phyloP scores from a whole-genome alignment of 2,329 filamentous ascomycete species.

The Trichoderma oligosporum region DNA sequence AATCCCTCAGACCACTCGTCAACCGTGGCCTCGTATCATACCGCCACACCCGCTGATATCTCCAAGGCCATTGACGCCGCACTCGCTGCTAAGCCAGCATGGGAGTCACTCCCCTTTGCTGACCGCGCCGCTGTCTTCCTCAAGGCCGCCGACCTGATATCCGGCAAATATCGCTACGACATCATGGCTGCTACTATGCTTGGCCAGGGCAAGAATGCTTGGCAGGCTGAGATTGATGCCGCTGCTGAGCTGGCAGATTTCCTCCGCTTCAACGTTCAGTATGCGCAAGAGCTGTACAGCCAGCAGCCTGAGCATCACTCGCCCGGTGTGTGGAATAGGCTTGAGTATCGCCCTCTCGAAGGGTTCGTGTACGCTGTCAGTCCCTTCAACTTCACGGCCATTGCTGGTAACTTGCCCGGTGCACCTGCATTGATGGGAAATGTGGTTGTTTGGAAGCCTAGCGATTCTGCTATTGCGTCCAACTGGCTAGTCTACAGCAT shows the following conservation, averaged over 20 bases:
- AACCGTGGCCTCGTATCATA: constrained; percentile 78
- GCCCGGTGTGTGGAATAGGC: constrained; percentile 83
- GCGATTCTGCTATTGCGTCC: constrained; percentile 79
- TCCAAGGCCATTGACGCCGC: constrained; percentile 76
- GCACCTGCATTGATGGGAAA: constrained; percentile 88
- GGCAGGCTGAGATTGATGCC: constrained; percentile 98
- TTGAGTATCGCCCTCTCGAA: constrained; percentile 85
- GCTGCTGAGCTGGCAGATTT: constrained; percentile 93
- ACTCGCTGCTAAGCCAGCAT: constrained; percentile 77
- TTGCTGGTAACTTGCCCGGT: constrained; percentile 79
- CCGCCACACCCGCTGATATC: constrained; percentile 73
- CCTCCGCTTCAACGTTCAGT: constrained; percentile 89
- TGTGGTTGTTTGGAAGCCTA: constrained; percentile 97
- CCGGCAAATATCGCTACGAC: constrained; percentile 91
- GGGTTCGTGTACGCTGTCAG: constrained; percentile 93
- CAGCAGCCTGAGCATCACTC: constrained; percentile 83
- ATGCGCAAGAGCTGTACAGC: constrained; percentile 84
- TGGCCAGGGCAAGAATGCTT: constrained; percentile 96
- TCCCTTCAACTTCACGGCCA: constrained; percentile 97
- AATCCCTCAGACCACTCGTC: constrained; percentile 79
- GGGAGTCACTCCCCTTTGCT: constrained; percentile 82
- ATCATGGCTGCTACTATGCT: constrained; percentile 95
- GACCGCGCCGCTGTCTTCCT: constrained; percentile 92
- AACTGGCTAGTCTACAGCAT: constrained; percentile 91
- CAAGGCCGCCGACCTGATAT: constrained; percentile 88